phyloP scores from a whole-genome alignment of 805 yeast genomes.

The Phaffomyces antillensis region DNA sequence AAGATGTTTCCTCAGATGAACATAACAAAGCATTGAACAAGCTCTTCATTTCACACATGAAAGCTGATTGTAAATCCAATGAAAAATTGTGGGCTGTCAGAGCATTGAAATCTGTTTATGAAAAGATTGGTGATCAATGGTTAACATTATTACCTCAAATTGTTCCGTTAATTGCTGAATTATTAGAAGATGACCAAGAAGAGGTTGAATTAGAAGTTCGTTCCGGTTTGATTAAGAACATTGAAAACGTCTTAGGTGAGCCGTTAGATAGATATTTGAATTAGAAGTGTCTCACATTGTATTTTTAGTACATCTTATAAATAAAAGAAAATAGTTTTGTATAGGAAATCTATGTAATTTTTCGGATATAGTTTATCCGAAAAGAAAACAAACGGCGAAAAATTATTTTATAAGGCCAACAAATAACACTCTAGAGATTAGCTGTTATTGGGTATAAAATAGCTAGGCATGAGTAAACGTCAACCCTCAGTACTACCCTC shows the following conservation, averaged over 20 bases:
- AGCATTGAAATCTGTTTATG: slow-evolving; percentile 73
- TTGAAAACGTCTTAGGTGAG: slow-evolving; percentile 91
- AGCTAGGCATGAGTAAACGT: not conserved
- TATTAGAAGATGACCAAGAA: slow-evolving; percentile 93
- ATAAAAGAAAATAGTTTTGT: no score
- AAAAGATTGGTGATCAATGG: slow-evolving; percentile 94
- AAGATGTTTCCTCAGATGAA: slow-evolving; percentile 59
- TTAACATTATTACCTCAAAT: slow-evolving; percentile 82
- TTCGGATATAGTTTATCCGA: not conserved
- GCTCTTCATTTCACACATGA: slow-evolving; percentile 57
- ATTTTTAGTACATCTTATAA: not conserved
- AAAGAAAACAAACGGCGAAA: no score
- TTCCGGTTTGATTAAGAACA: slow-evolving; percentile 80
- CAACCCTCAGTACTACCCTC: slow-evolving; percentile 14
- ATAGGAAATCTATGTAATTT: no score
- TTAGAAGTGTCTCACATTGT: slow-evolving; percentile 10
- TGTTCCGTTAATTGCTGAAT: slow-evolving; percentile 92
- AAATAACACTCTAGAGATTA: no score
- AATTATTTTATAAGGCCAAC: no score
- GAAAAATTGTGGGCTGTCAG: slow-evolving; percentile 79
- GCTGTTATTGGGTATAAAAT: not conserved
- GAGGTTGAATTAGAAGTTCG: slow-evolving; percentile 87
- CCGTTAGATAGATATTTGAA: slow-evolving; percentile 78
- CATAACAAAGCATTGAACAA: slow-evolving; percentile 72
- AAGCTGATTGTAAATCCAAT: slow-evolving; percentile 45